Base-by-base conservation (phyloP, 306 rosid species). In the Prunus armeniaca region DNA sequence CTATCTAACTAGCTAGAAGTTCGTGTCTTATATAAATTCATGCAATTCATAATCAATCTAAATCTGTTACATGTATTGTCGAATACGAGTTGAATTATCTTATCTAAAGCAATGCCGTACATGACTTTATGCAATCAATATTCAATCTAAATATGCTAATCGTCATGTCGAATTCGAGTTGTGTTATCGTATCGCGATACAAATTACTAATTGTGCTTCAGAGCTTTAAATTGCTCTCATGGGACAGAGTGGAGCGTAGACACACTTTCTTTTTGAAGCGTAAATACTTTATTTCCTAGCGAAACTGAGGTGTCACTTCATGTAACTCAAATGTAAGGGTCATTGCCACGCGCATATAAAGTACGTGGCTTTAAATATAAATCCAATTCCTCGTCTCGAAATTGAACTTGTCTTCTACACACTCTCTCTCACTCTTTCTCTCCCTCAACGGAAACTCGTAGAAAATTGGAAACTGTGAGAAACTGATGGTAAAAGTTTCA, bases 281-380 rank as follows among this genome's bases (percentile, higher is more conserved):
- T 25, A 60, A 15, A 9, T 60, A 12, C 65, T 0, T 10, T 12
- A 25, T 60, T 28, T 60, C 11, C 34, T 22, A 56, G 20, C 18
- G 9, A 63, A 30, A 15, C 11, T 63, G 45, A 30, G 67, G 45
- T 63, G 67, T 28, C 67, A 63, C 30, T 15, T 52, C 58, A 52
- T 18, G 6, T 32, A 15, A 10, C 45, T 47, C 11, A 38, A 38
- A 38, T 38, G 9, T 6, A 13, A 4, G 62, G 62, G 62, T 24
- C 27, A 25, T 60, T 60, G 5, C 58, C 14, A 78, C 76, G 81
- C 64, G 71, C 76, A 69, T 50, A 77, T 17, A 43, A 43, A 63
- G 49, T 61, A 71, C 72, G 77, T 71, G 77, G 28, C 65, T n/a
- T 52, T 34, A 63, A 14, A 28, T 30, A 30, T 28, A 63, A 63